Conservation (phyloP, 495 filamentous ascomycete species). For the Aspergillus avenaceus region DNA sequence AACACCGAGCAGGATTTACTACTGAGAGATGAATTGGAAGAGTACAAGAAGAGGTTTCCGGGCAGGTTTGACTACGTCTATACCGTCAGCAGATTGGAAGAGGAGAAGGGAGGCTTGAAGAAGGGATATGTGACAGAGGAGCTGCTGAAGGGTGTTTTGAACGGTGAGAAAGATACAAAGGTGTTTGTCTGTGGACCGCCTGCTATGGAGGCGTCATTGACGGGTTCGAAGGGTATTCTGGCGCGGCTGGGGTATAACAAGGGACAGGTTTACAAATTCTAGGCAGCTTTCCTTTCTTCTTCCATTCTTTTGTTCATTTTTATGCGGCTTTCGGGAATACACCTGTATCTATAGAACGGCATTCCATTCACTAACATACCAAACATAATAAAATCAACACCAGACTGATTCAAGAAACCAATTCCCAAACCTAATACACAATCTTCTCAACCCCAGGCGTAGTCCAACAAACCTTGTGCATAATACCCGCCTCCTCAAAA, state of each 20-base stretch:
- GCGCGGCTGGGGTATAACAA: slow-evolving; percentile 48
- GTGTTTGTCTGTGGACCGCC: slow-evolving; percentile 66
- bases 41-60: slow-evolving; percentile 49
- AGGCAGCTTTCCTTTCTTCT: slow-evolving; percentile 1
- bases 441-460: not conserved
- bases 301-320: not conserved
- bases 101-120: slow-evolving; percentile 25
- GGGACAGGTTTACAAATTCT: slow-evolving; percentile 54
- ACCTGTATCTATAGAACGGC: not conserved
- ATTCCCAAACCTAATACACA: not conserved
- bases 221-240: slow-evolving; percentile 40
- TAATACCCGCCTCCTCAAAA: slow-evolving; percentile 24
- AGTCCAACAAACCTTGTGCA: slow-evolving; percentile 23
- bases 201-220: slow-evolving; percentile 55
- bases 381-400: too few species aligned
- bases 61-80: slow-evolving; percentile 57
- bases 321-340: not conserved
- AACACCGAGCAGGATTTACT: slow-evolving; percentile 61
- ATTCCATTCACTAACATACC: too few species aligned
- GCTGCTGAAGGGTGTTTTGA: slow-evolving; percentile 47
- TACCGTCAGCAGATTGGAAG: slow-evolving; percentile 48
- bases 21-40: slow-evolving; percentile 49
- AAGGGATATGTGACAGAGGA: slow-evolving; percentile 57
- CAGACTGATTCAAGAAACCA: too few species aligned
- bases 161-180: slow-evolving; percentile 42